Evolutionary conservation across 345 rosid genomes (phyloP).

Genomic region (Eutrema japonicum): DNA sequence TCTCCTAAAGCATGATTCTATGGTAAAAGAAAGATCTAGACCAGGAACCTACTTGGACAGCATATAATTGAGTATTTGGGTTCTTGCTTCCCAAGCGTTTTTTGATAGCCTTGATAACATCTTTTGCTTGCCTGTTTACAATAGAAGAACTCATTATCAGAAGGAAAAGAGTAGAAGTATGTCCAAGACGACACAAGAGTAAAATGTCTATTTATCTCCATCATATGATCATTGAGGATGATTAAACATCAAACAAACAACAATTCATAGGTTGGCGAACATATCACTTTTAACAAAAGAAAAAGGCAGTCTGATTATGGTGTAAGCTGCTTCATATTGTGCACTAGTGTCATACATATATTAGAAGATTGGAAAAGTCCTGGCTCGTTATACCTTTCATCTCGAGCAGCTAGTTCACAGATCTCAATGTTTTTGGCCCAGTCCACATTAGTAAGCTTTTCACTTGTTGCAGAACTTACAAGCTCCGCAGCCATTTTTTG

Average conservation of each 20-base stretch:
- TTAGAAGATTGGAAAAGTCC: background rate
- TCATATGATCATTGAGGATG: background rate
- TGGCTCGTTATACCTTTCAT: slow-evolving; percentile 59
- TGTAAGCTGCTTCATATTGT: background rate
- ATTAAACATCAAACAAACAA: slow-evolving; percentile 25
- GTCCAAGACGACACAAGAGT: background rate
- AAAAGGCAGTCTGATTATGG: background rate
- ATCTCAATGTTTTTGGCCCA: slow-evolving; percentile 93
- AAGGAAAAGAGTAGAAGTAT: background rate
- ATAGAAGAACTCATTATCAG: slow-evolving; percentile 15
- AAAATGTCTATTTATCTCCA: background rate
- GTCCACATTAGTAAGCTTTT: slow-evolving; percentile 80
- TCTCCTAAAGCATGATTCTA: background rate
- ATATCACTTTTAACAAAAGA: background rate
- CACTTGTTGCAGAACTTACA: slow-evolving; percentile 82
- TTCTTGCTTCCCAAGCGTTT: slow-evolving; percentile 79
- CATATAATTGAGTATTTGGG: slow-evolving; percentile 66
- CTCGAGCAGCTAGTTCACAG: slow-evolving; percentile 80
- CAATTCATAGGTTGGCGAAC: background rate
- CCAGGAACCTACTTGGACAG: slow-evolving; percentile 68
- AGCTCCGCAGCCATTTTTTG: slow-evolving; percentile 84
- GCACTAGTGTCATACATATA: background rate
- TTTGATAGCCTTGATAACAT: slow-evolving; percentile 86
- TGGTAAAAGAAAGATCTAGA: slow-evolving; percentile 15
- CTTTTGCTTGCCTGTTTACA: slow-evolving; percentile 72